Evolutionary conservation across 139 green algal species (phyloP).

Genomic region (Chlorella vulgaris): DNA sequence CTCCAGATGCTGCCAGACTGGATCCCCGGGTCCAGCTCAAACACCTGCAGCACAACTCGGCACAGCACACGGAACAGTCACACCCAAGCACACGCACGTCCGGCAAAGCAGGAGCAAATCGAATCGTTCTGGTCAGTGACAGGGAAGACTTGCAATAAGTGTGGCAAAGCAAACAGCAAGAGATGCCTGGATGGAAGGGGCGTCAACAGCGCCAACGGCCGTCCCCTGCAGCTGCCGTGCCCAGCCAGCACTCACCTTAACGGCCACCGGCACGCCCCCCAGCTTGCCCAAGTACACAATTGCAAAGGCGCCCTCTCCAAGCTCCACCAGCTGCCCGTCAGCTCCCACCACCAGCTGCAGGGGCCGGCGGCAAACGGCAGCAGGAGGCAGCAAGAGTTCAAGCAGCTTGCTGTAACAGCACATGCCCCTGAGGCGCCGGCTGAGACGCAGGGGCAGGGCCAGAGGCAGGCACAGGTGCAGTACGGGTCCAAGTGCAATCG

Average conservation of each 20-base stretch:
- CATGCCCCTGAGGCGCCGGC: too few relatives aligned
- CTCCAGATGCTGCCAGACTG: not conserved
- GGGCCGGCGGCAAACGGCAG: not conserved
- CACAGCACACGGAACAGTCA: not conserved
- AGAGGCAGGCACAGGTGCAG: too few relatives aligned
- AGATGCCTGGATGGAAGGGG: not conserved
- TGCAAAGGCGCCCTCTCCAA: not conserved
- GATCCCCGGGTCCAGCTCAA: not conserved
- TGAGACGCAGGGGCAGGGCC: too few relatives aligned
- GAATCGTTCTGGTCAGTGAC: too few relatives aligned
- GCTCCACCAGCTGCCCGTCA: not conserved
- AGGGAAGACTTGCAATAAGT: not conserved
- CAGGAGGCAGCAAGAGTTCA: too few relatives aligned
- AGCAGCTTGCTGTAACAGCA: too few relatives aligned
- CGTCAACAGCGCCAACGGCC: not conserved
- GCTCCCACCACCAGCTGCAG: not conserved
- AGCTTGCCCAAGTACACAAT: slow-evolving; percentile 14
- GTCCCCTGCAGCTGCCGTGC: not conserved
- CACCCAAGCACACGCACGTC: too few relatives aligned
- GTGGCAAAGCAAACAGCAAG: not conserved
- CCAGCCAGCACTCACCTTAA: not conserved
- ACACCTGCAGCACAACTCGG: not conserved
- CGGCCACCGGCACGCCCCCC: not conserved
- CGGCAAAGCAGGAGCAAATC: not conserved
- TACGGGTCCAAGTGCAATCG: too few relatives aligned